Evolutionary conservation across 768 basidiomycete genomes (phyloP).

Genomic region (Auricularia sp.): DNA sequence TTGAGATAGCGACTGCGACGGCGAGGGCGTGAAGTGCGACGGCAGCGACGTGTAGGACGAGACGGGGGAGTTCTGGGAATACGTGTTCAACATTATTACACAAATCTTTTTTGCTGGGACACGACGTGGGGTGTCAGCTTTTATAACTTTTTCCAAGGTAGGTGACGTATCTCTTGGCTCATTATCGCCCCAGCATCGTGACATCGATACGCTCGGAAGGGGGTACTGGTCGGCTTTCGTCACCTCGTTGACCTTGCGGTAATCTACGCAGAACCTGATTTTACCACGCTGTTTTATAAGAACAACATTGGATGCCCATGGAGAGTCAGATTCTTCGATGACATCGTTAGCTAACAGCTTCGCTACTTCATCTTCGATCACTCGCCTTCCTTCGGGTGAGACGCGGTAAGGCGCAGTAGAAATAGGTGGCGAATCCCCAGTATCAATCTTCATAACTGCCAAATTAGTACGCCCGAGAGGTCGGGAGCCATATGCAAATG

Average conservation of each 20-base stretch:
- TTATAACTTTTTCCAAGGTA: too few species aligned
- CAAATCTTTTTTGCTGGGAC: too few species aligned
- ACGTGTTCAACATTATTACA: too few species aligned
- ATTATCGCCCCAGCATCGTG: too few species aligned
- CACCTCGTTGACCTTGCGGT: slow-evolving; percentile 19
- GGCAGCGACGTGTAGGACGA: too few species aligned
- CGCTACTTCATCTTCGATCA: not conserved
- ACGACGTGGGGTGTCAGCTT: too few species aligned
- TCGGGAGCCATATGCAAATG: not conserved
- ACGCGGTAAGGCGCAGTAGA: not conserved
- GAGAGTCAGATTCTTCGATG: slow-evolving; percentile 31
- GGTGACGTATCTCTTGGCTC: too few species aligned
- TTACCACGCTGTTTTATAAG: slow-evolving; percentile 30
- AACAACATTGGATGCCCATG: slow-evolving; percentile 25
- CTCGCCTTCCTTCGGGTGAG: not conserved
- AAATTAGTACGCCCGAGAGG: not conserved
- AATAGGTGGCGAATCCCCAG: not conserved
- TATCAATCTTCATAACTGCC: not conserved
- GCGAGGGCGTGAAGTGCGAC: too few species aligned
- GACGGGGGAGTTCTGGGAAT: too few species aligned
- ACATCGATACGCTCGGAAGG: slow-evolving; percentile 12
- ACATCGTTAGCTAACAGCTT: slow-evolving; percentile 15
- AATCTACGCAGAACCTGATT: slow-evolving; percentile 28
- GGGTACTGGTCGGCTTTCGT: slow-evolving; percentile 21
- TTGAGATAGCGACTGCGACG: too few species aligned